These are phyloP conservation scores for Anaeromyces robustus DNA, from an alignment of 192 early-diverging fungal species.

Conservation along the genomic window DNA sequence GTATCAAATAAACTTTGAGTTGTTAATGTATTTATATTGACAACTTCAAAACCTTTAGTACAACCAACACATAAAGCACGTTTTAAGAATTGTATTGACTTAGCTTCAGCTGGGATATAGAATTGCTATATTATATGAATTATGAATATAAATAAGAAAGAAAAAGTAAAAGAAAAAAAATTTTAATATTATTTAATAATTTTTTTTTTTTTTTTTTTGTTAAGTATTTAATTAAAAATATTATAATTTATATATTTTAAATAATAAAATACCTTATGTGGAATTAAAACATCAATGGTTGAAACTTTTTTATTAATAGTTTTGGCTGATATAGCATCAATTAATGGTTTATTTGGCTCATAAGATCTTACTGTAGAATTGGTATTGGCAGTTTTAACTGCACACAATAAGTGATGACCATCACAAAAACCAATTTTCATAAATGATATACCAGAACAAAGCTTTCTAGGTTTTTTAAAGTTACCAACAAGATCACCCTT, in stretches of 20 bases:
- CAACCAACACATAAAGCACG: slow-evolving; percentile 81
- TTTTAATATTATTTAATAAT: too few relatives aligned
- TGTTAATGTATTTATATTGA: slow-evolving; percentile 66
- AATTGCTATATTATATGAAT: too few relatives aligned
- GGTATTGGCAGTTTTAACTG: not conserved
- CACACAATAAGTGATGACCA: not conserved
- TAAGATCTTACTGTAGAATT: not conserved
- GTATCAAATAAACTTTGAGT: slow-evolving; percentile 40
- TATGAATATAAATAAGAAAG: too few relatives aligned
- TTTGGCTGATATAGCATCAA: not conserved
- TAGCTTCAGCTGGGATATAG: slow-evolving; percentile 82
- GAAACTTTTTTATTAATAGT: not conserved
- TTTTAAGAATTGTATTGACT: slow-evolving; percentile 68
- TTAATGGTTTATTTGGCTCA: not conserved
- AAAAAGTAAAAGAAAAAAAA: too few relatives aligned
- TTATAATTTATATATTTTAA: too few relatives aligned
- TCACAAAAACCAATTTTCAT: not conserved
- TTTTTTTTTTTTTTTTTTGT: too few relatives aligned
- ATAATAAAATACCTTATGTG: too few relatives aligned
- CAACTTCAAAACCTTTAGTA: slow-evolving; percentile 82
- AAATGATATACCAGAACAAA: not conserved
- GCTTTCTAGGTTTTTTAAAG: not conserved
- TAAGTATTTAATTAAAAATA: too few relatives aligned
- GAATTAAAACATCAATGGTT: not conserved
- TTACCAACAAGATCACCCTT: not conserved